phyloP scores from a whole-genome alignment of 1,284 basidiomycete genomes.

The Pseudozyma thailandica region DNA sequence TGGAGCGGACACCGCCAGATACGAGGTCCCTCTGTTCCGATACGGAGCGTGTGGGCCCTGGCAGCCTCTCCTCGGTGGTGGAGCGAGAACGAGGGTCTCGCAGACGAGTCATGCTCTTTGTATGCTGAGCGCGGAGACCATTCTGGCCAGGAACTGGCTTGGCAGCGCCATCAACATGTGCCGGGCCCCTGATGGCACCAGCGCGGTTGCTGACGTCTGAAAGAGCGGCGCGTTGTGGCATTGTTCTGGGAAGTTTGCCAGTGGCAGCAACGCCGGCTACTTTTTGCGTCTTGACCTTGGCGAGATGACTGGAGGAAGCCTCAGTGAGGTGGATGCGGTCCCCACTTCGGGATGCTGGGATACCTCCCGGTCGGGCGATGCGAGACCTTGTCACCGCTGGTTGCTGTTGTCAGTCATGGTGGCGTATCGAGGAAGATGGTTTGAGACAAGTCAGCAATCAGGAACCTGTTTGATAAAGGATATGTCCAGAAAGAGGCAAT shows the following conservation, averaged over 20 bases:
- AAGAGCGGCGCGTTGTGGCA: constrained; percentile 40
- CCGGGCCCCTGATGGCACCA: constrained; percentile 7
- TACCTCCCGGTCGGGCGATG: constrained; percentile 36
- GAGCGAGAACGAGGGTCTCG: constrained; percentile 37
- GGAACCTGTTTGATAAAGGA: not conserved
- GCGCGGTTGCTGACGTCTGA: constrained; percentile 49
- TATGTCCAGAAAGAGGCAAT: no score
- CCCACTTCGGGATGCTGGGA: constrained; percentile 47
- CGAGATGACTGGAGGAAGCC: constrained; percentile 29
- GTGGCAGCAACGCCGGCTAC: constrained; percentile 9
- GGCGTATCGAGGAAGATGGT: not conserved
- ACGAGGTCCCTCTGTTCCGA: constrained; percentile 32
- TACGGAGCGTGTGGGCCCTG: constrained; percentile 22
- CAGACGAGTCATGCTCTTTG: constrained; percentile 45
- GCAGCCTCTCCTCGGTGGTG: constrained; percentile 21
- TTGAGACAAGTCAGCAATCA: not conserved
- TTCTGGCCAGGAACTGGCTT: constrained; percentile 33
- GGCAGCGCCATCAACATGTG: constrained; percentile 18
- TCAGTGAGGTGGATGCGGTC: constrained; percentile 48
- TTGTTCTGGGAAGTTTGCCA: constrained; percentile 29
- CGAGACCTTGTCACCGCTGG: constrained; percentile 38
- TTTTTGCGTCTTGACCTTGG: constrained; percentile 31
- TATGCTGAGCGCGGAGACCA: constrained; percentile 33
- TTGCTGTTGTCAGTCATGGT: constrained; percentile 8
- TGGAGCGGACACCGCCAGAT: constrained; percentile 29